Evolutionary conservation across 2,329 filamentous ascomycete genomes (phyloP).

Genomic region (Fusarium euwallaceae): DNA sequence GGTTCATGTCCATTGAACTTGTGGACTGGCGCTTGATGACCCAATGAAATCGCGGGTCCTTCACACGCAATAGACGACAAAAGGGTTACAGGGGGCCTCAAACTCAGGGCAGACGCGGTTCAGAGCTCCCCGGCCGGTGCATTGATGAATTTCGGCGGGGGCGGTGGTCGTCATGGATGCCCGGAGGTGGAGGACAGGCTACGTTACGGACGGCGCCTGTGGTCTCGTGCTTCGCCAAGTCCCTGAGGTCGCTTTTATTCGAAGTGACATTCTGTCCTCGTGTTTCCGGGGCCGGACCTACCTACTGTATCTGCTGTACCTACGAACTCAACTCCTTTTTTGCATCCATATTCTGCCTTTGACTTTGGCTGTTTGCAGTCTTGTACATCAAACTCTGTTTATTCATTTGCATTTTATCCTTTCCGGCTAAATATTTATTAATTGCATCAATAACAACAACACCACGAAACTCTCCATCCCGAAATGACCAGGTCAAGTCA

Average conservation of each 20-base stretch:
- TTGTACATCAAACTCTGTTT: constrained; percentile 21
- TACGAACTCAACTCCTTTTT: constrained; percentile 13
- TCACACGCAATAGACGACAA: not conserved
- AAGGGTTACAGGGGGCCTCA: not conserved
- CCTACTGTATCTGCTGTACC: not conserved
- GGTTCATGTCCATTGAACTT: not conserved
- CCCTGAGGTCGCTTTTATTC: constrained; percentile 14
- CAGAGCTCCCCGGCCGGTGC: constrained; percentile 11
- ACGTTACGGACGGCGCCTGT: constrained; percentile 19
- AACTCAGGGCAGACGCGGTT: constrained; percentile 1
- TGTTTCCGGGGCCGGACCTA: not conserved
- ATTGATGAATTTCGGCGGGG: constrained; percentile 13
- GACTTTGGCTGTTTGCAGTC: constrained; percentile 21
- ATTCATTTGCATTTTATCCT: constrained; percentile 4
- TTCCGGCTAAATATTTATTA: constrained; percentile 3
- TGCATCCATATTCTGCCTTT: constrained; percentile 8
- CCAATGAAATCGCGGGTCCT: constrained; percentile 8
- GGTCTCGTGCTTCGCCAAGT: constrained; percentile 40
- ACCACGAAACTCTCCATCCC: constrained; percentile 14
- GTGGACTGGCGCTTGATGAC: constrained; percentile 4
- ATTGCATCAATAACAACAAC: constrained; percentile 9
- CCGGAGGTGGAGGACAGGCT: not conserved
- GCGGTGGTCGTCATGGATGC: constrained; percentile 22
- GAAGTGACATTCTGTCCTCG: constrained; percentile 6
- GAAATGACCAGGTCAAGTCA: constrained; percentile 49